Evolutionary conservation across 768 basidiomycete genomes (phyloP), one percentile per base, ranked within the genome.

Genomic region (Boletus sp.): DNA sequence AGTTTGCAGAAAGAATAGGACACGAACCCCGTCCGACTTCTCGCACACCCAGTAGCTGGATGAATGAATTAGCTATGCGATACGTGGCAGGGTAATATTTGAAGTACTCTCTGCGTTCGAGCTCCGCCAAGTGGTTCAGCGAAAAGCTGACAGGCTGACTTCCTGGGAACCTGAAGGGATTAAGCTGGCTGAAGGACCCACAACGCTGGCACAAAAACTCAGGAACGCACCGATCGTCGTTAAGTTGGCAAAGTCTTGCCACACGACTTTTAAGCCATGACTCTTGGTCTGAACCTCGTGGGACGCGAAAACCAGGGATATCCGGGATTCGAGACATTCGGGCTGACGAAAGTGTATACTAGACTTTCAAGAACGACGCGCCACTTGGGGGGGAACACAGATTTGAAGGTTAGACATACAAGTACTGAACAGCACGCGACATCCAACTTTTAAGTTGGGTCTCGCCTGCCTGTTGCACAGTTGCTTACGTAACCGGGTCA

Each of bases 11-110:
- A 96, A 74, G 48, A 98, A 82, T 29, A 99, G 77, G 38, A 98
- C 90, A 34, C 97, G 84, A 48, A 99, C 69, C 13, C 97, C 97
- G 67, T 98, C 97, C 13, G 93, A 96, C 76, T 98, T 98, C 76
- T 99, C 97, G 74, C 94, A 97, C 40, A 99, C 97, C 96, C 96
- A 99, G 72, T 90, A 99, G 68, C 95, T 98, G 67, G 44, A 27
- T 32, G 44, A 45, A 46, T 51, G 57, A 21, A 46, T 72, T 37
- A 61, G 59, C 48, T 50, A 38, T 48, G 53, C 17, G 42, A 42
- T 38, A 46, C 9, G 17, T 30, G 47, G 19, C 37, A 27, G 15
- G 33, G 42, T 17, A 50, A 35, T 17, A 29, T 39, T 19, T 34
- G 44, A 54, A 60, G 57, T 70, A 95, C 94, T 98, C 93, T 75